Percentiles rank a stretch among this genome's conserved stretches.
These are phyloP conservation scores for Betula pendula DNA, from an alignment of 306 rosid genomes.

Conservation along the genomic window DNA sequence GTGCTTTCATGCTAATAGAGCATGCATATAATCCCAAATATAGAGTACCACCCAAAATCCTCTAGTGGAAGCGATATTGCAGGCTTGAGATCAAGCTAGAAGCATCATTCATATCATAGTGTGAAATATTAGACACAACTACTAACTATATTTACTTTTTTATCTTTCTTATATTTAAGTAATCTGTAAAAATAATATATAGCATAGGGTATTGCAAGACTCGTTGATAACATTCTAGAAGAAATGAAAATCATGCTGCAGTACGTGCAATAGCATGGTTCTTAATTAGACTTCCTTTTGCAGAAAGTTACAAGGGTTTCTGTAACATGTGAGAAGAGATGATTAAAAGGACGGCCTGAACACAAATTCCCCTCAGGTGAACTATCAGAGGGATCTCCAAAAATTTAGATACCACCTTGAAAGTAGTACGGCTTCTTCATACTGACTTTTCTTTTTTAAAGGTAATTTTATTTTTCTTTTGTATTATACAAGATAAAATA, in stretches of 20 bases:
- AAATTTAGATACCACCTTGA: neutral
- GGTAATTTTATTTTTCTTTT: neutral
- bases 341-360: neutral
- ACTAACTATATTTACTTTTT: neutral
- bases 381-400: neutral
- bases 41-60: slow-evolving; percentile 33
- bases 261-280: slow-evolving; percentile 5
- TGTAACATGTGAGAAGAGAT: neutral
- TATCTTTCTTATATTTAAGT: neutral
- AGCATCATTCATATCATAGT: slow-evolving; percentile 19
- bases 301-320: neutral
- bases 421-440: neutral
- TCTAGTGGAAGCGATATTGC: slow-evolving; percentile 32
- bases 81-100: slow-evolving; percentile 33
- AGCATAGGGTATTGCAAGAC: neutral
- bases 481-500: neutral
- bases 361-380: neutral
- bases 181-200: neutral
- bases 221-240: slow-evolving; percentile 7
- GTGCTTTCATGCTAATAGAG: slow-evolving; percentile 46
- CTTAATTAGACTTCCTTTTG: slow-evolving; percentile 1
- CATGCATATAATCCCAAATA: slow-evolving; percentile 41
- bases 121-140: neutral
- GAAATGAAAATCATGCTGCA: neutral
- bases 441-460: neutral